Conservation (phyloP, 805 yeast species). For the Blastobotrys chiropterorum region DNA sequence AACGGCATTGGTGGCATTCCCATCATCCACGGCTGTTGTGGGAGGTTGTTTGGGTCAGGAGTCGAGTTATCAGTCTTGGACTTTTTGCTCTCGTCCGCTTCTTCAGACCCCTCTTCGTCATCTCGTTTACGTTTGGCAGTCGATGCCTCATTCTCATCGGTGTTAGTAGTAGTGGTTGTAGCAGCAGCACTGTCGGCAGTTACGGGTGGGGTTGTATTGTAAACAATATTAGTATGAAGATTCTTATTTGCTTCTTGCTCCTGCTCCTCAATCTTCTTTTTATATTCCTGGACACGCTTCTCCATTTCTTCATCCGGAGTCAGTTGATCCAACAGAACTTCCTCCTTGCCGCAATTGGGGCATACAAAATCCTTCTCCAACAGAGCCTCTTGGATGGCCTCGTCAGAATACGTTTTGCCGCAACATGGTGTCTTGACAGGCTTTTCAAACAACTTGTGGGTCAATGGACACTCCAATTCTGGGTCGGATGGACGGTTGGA, state of each 20-base stretch:
- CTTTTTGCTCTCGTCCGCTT: constrained; percentile 3
- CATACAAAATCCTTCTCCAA: constrained; percentile 84
- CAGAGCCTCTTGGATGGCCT: constrained; percentile 56
- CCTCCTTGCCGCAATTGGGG: constrained; percentile 76
- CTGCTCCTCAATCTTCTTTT: constrained; percentile 7
- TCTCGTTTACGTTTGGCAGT: constrained; percentile 9
- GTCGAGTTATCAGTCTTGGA: constrained; percentile 5
- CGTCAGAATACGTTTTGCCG: constrained; percentile 48
- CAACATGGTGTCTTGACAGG: constrained; percentile 89
- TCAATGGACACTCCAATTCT: constrained; percentile 64
- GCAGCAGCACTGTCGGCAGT: neutral
- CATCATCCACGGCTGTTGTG: constrained; percentile 10
- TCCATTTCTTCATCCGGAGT: constrained; percentile 55
- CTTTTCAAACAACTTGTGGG: constrained; percentile 53
- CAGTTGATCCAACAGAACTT: constrained; percentile 69
- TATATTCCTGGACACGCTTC: constrained; percentile 44
- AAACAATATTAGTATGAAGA: neutral
- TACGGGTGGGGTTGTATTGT: neutral
- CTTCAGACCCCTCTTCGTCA: constrained; percentile 1
- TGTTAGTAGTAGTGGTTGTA: neutral
- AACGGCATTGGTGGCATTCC: constrained; percentile 19
- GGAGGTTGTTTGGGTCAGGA: constrained; percentile 3
- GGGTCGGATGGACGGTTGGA: constrained; percentile 47
- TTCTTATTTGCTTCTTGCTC: neutral
- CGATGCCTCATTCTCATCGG: no score